Conservation (phyloP, 768 basidiomycete genomes). For the Phaeotremella fagi region DNA sequence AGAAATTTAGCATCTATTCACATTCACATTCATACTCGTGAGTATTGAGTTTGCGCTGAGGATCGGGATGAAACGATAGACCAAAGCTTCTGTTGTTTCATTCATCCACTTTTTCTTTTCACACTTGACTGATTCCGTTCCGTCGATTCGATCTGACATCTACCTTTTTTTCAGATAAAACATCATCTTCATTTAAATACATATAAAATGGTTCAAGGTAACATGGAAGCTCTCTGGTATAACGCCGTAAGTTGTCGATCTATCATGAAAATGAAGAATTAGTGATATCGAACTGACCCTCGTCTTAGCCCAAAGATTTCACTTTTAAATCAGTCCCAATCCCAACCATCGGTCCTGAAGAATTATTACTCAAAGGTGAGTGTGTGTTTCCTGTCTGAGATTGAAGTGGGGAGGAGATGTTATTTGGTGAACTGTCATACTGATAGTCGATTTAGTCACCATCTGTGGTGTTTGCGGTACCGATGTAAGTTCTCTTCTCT, state of each 20-base stretch:
- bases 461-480: conserved; percentile 58
- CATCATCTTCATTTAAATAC: too few species aligned
- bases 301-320: conserved; percentile 60
- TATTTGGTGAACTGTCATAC: not conserved
- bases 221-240: conserved; percentile 73
- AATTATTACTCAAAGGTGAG: conserved; percentile 69
- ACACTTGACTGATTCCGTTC: not conserved
- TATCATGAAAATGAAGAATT: not conserved
- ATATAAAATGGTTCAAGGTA: conserved; percentile 26
- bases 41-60: too few species aligned
- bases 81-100: too few species aligned
- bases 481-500: conserved; percentile 48
- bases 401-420: not conserved
- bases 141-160: not conserved
- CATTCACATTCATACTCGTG: too few species aligned
- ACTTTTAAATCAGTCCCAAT: conserved; percentile 65
- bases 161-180: too few species aligned
- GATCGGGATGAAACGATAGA: too few species aligned
- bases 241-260: conserved; percentile 53
- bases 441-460: conserved; percentile 23
- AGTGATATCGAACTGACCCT: not conserved
- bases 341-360: conserved; percentile 62
- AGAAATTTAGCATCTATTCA: too few species aligned
- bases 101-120: too few species aligned
- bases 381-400: conserved; percentile 1